Evolutionary conservation across 23 red algal genomes (phyloP), one percentile per base, ranked within the genome.

Genomic region (Chondrus crispus): DNA sequence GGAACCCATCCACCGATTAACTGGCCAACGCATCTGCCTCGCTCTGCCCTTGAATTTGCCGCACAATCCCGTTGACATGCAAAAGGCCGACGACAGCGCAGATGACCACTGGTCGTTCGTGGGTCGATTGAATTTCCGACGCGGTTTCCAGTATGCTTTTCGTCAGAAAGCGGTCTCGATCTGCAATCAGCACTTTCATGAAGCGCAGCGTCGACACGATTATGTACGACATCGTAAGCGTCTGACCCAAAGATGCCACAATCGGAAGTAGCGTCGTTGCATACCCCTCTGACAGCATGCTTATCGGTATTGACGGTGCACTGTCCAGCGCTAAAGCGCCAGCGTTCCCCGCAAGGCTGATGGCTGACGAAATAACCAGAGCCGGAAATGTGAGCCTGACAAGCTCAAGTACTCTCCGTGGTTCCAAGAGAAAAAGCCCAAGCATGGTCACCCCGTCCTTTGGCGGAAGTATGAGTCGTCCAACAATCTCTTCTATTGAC

Each of bases 51-150:
- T 22, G 52, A 57, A 57, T 14, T 57, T 57, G 16, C 52, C 16
- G 46, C 80, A 85, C 37, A 3, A 85, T 85, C 11, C 80, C 80
- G 43, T 85, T 85, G 2, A 85, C 80, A 68, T 85, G 80, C 3
- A 85, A 53, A 62, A 85, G 60, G 30, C 80, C 80, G 40, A 85
- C 80, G 38, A 85, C 80, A 85, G 55, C 80, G 32, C 80, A 85
- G 22, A 85, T 24, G 12, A 57, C 66, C 19, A 64, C 80, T 28
- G 80, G 80, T 64, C 30, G 24, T 44, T 37, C 60, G 16, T 47
- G 53, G 9, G 29, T 57, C 36, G 33, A 12, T 68, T 35, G 36
- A 44, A 66, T 48, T 20, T 42, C 46, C 2, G 54, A 46, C 2
- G 46, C 45, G 20, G 80, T 64, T 16, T 64, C 39, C 2, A 85